Evolutionary conservation across 805 yeast genomes (phyloP).

Genomic region (Tetrapisispora phaffii): DNA sequence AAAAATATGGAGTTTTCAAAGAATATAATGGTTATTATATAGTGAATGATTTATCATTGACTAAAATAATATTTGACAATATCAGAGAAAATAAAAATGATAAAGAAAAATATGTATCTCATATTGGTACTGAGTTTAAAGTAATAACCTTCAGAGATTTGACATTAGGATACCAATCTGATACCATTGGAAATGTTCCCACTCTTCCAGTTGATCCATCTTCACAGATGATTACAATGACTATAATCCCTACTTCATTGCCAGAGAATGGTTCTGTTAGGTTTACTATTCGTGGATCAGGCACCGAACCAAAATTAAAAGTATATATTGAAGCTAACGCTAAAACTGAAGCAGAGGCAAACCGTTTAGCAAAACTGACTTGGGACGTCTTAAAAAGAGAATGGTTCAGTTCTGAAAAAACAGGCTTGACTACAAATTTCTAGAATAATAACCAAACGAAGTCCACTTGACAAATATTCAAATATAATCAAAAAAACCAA

Average conservation of each 20-base stretch:
- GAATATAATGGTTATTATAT: slow-evolving; percentile 82
- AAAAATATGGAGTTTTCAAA: slow-evolving; percentile 68
- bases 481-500: no score
- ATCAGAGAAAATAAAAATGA: slow-evolving; percentile 34
- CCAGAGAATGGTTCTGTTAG: slow-evolving; percentile 22
- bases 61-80: slow-evolving; percentile 44
- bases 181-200: slow-evolving; percentile 49
- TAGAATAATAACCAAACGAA: no score
- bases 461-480: no score
- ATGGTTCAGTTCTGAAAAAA: slow-evolving; percentile 62
- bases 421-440: slow-evolving; percentile 29
- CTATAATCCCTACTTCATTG: slow-evolving; percentile 24
- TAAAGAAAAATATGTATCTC: slow-evolving; percentile 32
- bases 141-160: slow-evolving; percentile 73
- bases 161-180: slow-evolving; percentile 71
- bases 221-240: slow-evolving; percentile 81
- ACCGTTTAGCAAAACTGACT: slow-evolving; percentile 43
- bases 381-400: slow-evolving; percentile 51
- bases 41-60: slow-evolving; percentile 44
- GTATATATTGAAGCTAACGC: slow-evolving; percentile 79
- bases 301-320: slow-evolving; percentile 92
- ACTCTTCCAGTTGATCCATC: slow-evolving; percentile 56
- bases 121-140: slow-evolving; percentile 43
- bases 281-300: slow-evolving; percentile 87
- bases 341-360: slow-evolving; percentile 37